Evolutionary conservation across 2,329 filamentous ascomycete genomes (phyloP).

Genomic region (Trichoderma brevicompactum): DNA sequence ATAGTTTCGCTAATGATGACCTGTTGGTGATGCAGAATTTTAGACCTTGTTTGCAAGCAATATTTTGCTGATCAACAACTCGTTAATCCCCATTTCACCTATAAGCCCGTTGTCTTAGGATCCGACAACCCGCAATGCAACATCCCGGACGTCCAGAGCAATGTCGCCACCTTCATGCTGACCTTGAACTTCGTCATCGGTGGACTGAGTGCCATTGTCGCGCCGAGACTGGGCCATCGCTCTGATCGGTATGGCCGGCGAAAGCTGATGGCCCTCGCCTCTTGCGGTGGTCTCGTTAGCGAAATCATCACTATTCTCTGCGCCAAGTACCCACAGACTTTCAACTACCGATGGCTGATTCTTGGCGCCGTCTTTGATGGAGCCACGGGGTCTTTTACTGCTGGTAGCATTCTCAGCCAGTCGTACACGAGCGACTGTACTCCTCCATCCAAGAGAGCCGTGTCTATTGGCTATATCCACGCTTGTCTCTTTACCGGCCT

Average conservation of each 20-base stretch:
- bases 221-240: conserved; percentile 80
- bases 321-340: conserved; percentile 70
- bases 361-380: conserved; percentile 80
- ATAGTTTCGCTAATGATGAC: background rate
- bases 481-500: conserved; percentile 88
- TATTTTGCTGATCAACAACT: conserved; percentile 74
- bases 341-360: conserved; percentile 80
- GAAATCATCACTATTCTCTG: conserved; percentile 81
- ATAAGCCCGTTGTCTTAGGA: conserved; percentile 68
- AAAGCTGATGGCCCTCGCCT: conserved; percentile 72
- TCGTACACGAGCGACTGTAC: conserved; percentile 93
- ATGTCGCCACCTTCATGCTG: conserved; percentile 78
- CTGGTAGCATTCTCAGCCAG: conserved; percentile 74
- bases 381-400: conserved; percentile 84
- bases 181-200: conserved; percentile 76
- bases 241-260: conserved; percentile 88
- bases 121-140: conserved; percentile 79
- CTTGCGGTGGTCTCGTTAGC: conserved; percentile 71
- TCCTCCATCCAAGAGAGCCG: conserved; percentile 74
- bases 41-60: conserved; percentile 79
- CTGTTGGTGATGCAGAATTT: conserved; percentile 56
- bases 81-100: conserved; percentile 61
- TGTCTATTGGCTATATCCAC: conserved; percentile 88
- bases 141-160: conserved; percentile 75
- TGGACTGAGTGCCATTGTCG: conserved; percentile 76